Evolutionary conservation across 2,329 filamentous ascomycete genomes (phyloP).

Genomic region (Trichophyton rubrum): DNA sequence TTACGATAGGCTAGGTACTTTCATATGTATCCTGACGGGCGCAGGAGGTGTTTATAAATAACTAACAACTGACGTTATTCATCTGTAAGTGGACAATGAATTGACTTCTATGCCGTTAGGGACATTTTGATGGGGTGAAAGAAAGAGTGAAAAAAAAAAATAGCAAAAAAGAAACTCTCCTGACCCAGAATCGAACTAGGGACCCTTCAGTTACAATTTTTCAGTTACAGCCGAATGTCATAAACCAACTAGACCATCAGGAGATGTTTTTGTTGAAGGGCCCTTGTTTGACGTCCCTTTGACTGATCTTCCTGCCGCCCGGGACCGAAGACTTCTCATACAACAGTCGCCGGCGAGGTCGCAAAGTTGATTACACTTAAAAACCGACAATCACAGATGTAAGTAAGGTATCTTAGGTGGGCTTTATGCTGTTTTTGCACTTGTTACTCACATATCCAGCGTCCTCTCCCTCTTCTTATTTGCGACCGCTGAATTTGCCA

Average conservation of each 20-base stretch:
- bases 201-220: slow-evolving; percentile 3
- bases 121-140: slow-evolving; percentile 2
- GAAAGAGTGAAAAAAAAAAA: slow-evolving; percentile 5
- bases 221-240: slow-evolving; percentile 5
- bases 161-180: slow-evolving; percentile 9
- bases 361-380: too few species aligned
- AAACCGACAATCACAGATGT: too few species aligned
- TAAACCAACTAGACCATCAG: slow-evolving; percentile 8
- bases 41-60: not conserved
- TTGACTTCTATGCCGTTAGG: too few species aligned
- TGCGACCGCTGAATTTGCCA: too few species aligned
- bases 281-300: not conserved
- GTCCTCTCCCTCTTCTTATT: not conserved
- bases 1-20: not conserved
- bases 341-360: not conserved
- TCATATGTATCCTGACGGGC: not conserved
- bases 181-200: slow-evolving; percentile 10
- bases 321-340: not conserved
- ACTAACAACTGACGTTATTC: not conserved
- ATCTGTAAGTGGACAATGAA: too few species aligned
- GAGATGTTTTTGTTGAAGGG: slow-evolving; percentile 1
- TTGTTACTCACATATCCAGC: too few species aligned
- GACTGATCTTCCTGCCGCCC: not conserved
- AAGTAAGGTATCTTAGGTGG: too few species aligned
- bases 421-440: too few species aligned